These are phyloP conservation scores for Coemansia sp. DNA, from an alignment of 192 early-diverging fungal species.

Conservation along the genomic window DNA sequence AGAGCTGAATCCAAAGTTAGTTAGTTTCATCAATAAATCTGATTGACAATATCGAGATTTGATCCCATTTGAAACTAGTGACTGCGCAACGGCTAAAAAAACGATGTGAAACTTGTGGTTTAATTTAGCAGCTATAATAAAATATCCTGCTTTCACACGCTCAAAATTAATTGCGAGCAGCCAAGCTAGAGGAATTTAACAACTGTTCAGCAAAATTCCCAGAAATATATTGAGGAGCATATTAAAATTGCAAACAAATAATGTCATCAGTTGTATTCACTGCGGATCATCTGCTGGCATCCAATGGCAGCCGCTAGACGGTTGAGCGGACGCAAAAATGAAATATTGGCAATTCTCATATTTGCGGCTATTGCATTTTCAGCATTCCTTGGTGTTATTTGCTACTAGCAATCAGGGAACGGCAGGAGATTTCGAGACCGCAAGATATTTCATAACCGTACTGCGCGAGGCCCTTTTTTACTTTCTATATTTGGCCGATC, in stretches of 20 bases:
- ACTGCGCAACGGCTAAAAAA: background rate
- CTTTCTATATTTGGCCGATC: constrained; percentile 17
- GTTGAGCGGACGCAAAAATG: background rate
- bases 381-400: constrained; percentile 13
- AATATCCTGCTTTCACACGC: background rate
- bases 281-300: background rate
- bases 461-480: constrained; percentile 16
- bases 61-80: background rate
- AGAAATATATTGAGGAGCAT: background rate
- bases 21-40: background rate
- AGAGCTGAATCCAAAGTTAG: background rate
- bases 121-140: background rate
- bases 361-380: background rate
- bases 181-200: background rate
- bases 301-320: constrained; percentile 4
- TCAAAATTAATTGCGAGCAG: background rate
- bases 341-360: constrained; percentile 9
- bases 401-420: constrained; percentile 17
- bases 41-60: background rate
- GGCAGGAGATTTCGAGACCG: constrained; percentile 5
- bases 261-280: background rate
- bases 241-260: background rate
- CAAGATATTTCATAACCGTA: constrained; percentile 19
- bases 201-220: background rate
- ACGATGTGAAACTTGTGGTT: background rate